Conservation (phyloP, 768 basidiomycete species). For the Termitomyces sp. region DNA sequence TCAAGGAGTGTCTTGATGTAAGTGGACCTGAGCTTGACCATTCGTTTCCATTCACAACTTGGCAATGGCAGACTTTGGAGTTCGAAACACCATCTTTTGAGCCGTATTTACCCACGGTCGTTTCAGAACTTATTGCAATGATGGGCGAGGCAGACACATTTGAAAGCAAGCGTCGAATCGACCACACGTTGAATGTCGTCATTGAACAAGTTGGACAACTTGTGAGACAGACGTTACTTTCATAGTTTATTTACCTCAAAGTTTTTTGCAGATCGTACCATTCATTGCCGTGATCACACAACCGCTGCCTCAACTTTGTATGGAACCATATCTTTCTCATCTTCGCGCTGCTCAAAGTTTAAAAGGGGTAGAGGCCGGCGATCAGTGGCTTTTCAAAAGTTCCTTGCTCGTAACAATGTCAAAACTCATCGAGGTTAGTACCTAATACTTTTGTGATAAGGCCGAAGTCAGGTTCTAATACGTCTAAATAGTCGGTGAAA, state of each 20-base stretch:
- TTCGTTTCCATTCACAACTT: neutral
- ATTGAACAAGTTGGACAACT: conserved; percentile 49
- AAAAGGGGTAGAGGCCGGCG: conserved; percentile 61
- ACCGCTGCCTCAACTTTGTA: conserved; percentile 71
- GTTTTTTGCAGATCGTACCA: conserved; percentile 53
- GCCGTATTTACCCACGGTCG: conserved; percentile 57
- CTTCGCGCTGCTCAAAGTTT: conserved; percentile 1
- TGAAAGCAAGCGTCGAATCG: conserved; percentile 75
- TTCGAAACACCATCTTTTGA: conserved; percentile 60
- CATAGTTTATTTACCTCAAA: neutral
- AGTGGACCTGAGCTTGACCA: conserved; percentile 19
- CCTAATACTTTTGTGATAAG: neutral
- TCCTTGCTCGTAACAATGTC: conserved; percentile 65
- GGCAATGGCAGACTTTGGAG: conserved; percentile 43
- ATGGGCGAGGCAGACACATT: conserved; percentile 68
- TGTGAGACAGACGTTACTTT: conserved; percentile 20
- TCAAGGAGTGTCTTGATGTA: conserved; percentile 84
- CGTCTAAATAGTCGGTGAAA: conserved; percentile 49
- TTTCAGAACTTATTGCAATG: conserved; percentile 64
- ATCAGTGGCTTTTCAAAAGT: conserved; percentile 68
- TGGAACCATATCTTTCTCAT: conserved; percentile 17
- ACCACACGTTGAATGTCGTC: conserved; percentile 59
- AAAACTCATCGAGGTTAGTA: conserved; percentile 59
- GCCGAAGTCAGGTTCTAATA: neutral
- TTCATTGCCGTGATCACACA: conserved; percentile 53